Evolutionary conservation across 2,329 filamentous ascomycete genomes (phyloP).

Genomic region (Claviceps arundinis): DNA sequence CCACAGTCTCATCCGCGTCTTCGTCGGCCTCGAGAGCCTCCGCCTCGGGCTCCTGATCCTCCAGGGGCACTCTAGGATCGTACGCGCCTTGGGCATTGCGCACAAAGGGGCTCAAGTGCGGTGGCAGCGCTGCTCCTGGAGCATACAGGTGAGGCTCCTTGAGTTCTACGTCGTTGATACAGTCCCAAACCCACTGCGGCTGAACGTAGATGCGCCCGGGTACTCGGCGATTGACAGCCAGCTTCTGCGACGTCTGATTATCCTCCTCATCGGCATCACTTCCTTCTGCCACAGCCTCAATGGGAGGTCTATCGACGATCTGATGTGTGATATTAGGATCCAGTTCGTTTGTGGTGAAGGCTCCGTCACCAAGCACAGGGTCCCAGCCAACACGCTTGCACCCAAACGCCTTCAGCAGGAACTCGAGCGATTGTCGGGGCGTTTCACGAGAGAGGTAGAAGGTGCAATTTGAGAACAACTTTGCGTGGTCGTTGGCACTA

Average conservation of each 20-base stretch:
- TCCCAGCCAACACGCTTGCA: slow-evolving; percentile 97
- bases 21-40: slow-evolving; percentile 65
- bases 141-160: slow-evolving; percentile 79
- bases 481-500: slow-evolving; percentile 51
- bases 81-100: slow-evolving; percentile 78
- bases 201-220: slow-evolving; percentile 90
- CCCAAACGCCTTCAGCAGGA: slow-evolving; percentile 84
- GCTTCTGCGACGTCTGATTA: slow-evolving; percentile 47
- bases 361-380: slow-evolving; percentile 73
- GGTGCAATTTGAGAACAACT: slow-evolving; percentile 79
- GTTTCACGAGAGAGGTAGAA: slow-evolving; percentile 92
- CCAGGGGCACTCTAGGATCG: slow-evolving; percentile 75
- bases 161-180: slow-evolving; percentile 80
- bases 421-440: slow-evolving; percentile 79
- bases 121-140: slow-evolving; percentile 78
- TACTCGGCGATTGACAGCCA: slow-evolving; percentile 55
- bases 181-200: slow-evolving; percentile 98
- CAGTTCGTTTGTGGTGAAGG: slow-evolving; percentile 79
- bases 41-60: slow-evolving; percentile 75
- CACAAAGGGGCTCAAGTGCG: slow-evolving; percentile 92
- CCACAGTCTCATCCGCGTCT: slow-evolving; percentile 48
- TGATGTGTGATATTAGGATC: slow-evolving; percentile 91
- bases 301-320: slow-evolving; percentile 77
- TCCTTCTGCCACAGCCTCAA: slow-evolving; percentile 44
- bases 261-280: slow-evolving; percentile 36